These are phyloP conservation scores for Ceratocystis ficicola DNA, from an alignment of 2,329 filamentous ascomycete genomes.

Conservation along the genomic window DNA sequence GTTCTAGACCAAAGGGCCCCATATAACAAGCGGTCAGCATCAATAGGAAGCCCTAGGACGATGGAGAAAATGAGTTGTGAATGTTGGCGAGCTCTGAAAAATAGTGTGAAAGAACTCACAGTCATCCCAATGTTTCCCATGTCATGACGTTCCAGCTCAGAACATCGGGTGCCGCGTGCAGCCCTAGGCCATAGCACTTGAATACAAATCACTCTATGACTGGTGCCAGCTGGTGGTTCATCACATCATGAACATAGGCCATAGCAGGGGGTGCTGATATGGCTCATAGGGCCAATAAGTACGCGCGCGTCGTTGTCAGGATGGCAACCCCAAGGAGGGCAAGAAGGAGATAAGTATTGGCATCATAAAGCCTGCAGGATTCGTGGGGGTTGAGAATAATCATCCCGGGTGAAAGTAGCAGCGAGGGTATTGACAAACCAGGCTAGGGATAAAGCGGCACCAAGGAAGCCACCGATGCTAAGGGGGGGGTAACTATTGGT, in stretches of 20 bases:
- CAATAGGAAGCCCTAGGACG: conserved; percentile 39
- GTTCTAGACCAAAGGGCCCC: conserved; percentile 44
- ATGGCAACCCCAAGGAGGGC: conserved; percentile 48
- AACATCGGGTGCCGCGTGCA: conserved; percentile 41
- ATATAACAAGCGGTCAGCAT: conserved; percentile 46
- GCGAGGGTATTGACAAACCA: conserved; percentile 45
- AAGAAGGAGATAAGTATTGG: conserved; percentile 56
- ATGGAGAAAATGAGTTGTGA: neutral
- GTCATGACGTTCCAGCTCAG: conserved; percentile 54
- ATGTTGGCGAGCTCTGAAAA: neutral
- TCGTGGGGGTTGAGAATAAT: conserved; percentile 21
- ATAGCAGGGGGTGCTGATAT: conserved; percentile 49
- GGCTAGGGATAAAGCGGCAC: conserved; percentile 42
- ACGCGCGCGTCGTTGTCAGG: conserved; percentile 34
- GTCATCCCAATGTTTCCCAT: conserved; percentile 61
- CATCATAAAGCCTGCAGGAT: conserved; percentile 36
- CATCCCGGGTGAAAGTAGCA: conserved; percentile 21
- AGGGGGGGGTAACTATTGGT: too few species aligned
- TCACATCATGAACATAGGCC: too few species aligned
- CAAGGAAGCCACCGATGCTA: conserved; percentile 48
- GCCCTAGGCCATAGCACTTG: conserved; percentile 47
- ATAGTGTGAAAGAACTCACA: conserved; percentile 31
- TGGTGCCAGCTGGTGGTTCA: too few species aligned
- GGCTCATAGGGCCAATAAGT: conserved; percentile 55
- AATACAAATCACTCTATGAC: too few species aligned